Conservation (phyloP, 371 early-diverging fungal genomes). For the Mucor piriformis region DNA sequence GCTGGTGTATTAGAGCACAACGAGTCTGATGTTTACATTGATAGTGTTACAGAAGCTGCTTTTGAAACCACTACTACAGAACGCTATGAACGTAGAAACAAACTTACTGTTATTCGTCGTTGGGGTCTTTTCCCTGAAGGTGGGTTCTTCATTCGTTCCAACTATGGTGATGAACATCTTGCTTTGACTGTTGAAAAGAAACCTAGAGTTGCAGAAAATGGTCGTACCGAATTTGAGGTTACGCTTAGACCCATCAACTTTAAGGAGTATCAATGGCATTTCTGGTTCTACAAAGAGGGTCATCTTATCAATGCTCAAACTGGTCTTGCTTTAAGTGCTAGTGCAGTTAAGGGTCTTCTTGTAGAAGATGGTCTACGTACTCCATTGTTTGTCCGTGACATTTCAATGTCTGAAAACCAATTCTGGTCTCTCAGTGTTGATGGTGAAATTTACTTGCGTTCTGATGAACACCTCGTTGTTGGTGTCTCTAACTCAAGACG, state of each 20-base stretch:
- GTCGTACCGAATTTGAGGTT: slow-evolving; percentile 31
- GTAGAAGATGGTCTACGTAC: slow-evolving; percentile 41
- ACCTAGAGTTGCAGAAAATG: slow-evolving; percentile 16
- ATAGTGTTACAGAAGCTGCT: slow-evolving; percentile 19
- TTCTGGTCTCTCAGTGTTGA: slow-evolving; percentile 43
- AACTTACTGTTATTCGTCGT: slow-evolving; percentile 37
- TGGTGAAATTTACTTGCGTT: slow-evolving; percentile 43
- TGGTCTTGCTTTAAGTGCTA: slow-evolving; percentile 51
- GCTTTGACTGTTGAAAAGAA: slow-evolving; percentile 43
- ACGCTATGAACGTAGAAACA: slow-evolving; percentile 31
- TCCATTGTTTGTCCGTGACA: slow-evolving; percentile 34
- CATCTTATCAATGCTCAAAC: slow-evolving; percentile 60
- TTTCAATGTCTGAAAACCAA: slow-evolving; percentile 31
- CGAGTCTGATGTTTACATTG: slow-evolving; percentile 20
- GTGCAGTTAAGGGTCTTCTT: slow-evolving; percentile 30
- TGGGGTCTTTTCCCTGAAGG: slow-evolving; percentile 53
- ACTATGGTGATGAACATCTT: slow-evolving; percentile 34
- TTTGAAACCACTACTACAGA: slow-evolving; percentile 24
- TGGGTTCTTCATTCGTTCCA: slow-evolving; percentile 41
- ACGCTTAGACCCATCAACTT: slow-evolving; percentile 35
- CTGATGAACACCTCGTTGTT: slow-evolving; percentile 38
- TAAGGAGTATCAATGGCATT: slow-evolving; percentile 47
- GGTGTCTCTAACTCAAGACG: slow-evolving; percentile 35
- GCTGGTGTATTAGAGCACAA: slow-evolving; percentile 10
- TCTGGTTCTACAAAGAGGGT: slow-evolving; percentile 55